Evolutionary conservation across 2,329 filamentous ascomycete species (phyloP), one percentile per base, ranked within the genome.

Genomic region (Elsinoe australis): DNA sequence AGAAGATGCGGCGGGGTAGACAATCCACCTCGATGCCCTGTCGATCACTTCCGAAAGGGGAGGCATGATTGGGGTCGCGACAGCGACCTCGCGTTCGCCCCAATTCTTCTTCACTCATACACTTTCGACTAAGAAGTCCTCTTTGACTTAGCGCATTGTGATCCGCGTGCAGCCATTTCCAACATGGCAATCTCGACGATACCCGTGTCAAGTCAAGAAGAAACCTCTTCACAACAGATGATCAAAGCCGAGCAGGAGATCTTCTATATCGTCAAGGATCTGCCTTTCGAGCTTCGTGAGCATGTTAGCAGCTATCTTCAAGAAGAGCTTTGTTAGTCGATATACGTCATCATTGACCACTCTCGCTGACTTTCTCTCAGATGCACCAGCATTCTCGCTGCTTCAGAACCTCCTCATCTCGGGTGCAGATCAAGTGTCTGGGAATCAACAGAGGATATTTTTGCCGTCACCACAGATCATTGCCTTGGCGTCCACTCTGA

Each of bases 401-500:
- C 71, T 90, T 29, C 73, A 75, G 21, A 78, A 75, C 57, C 68
- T 82, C n/a, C 67, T 83, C n/a, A 71, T 68, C 2, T 71, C 79
- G 10, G 76, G 79, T 49, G 58, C 59, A 2, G 52, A 51, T 19
- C 51, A 61, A 64, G 28, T 51, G 67, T 10, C 67, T 66, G 24
- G 70, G 78, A 1, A 76, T 77, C 8, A 76, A 76, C 50, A 67
- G 10, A 34, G 33, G 15, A 28, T 38, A 15, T 48, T 38, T 18
- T 12, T 87, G 14, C 85, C 90, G 1, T 78, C 84, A 2, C 74
- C 83, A 0, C 76, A 79, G 49, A 82, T 90, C 54, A 71, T 96
- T 18, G 82, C 85, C 5, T 71, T 95, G 6, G 75, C 88, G n/a
- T 79, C 75, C 34, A 92, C 87, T 1, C 71, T 95, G n/a, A 66